Evolutionary conservation across 768 basidiomycete genomes (phyloP), one percentile per base, ranked within the genome.

Genomic region (Tylopilus rubrobrunneus): DNA sequence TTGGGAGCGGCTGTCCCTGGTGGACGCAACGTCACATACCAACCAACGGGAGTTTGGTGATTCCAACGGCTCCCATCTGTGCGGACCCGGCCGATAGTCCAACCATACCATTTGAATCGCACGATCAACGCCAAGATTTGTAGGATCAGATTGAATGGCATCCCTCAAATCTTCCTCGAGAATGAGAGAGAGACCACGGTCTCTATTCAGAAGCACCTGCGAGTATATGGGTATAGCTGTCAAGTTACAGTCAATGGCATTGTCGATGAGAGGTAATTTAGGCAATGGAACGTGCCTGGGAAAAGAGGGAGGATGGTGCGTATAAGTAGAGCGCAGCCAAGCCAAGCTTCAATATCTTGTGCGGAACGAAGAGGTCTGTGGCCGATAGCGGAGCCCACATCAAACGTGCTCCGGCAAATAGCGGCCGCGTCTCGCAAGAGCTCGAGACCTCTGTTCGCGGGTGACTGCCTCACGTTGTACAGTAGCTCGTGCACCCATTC

Each of bases 401-500:
- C 59, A n/a, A 67, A 68, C 0, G 59, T 67, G 19, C 65, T 61
- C n/a, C 77, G 67, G 58, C 78, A 79, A 12, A 68, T 67, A 3
- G 67, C 63, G 1, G 75, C 76, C n/a, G n/a, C n/a, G n/a, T n/a
- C n/a, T n/a, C n/a, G n/a, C n/a, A n/a, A n/a, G n/a, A n/a, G n/a
- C n/a, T 28, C 52, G 40, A 63, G 60, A 19, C 58, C 61, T 7
- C 57, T 51, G 21, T 60, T 58, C 5, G 46, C 55, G 2, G 42
- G 45, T n/a, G 56, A 33, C 31, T 2, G 37, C 1, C 23, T 7
- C 15, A 62, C 56, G 15, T 66, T 69, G 1, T 27, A n/a, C 0
- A 58, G 55, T 5, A 78, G 53, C 17, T 77, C 58, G 1, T 48
- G 34, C 49, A 75, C 67, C 76, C 79, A 80, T 4, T 54, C 50